These are phyloP conservation scores for Sesbania bispinosa DNA, from an alignment of 306 rosid genomes.

Conservation along the genomic window DNA sequence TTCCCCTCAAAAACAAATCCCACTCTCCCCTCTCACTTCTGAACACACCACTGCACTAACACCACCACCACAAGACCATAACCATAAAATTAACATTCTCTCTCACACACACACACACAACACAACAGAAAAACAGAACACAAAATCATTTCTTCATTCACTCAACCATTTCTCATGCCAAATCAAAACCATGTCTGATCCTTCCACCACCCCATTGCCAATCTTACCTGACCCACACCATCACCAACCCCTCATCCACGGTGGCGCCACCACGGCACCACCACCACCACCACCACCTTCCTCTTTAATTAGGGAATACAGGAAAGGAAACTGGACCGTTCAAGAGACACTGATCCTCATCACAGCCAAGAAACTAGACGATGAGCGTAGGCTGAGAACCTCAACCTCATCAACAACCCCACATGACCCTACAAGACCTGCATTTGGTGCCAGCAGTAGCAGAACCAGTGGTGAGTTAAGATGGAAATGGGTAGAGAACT, in stretches of 20 bases:
- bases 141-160: not conserved
- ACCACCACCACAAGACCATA: not conserved
- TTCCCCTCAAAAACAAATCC: not conserved
- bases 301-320: constrained; percentile 41
- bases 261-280: not conserved
- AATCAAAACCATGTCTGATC: constrained; percentile 55
- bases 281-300: constrained; percentile 13
- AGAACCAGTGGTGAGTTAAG: constrained; percentile 51
- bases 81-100: not conserved
- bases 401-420: not conserved
- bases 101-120: not conserved
- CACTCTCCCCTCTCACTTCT: not conserved
- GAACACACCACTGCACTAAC: not conserved
- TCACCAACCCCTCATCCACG: constrained; percentile 21
- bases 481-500: constrained; percentile 76
- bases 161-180: constrained; percentile 32
- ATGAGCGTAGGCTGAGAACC: constrained; percentile 40
- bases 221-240: constrained; percentile 22
- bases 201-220: constrained; percentile 49
- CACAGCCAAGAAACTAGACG: constrained; percentile 57
- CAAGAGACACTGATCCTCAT: constrained; percentile 57
- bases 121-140: too few relatives aligned
- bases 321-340: constrained; percentile 67
- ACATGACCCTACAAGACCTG: not conserved
- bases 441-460: not conserved